Evolutionary conservation across 208 protist species (phyloP).

Genomic region (Acanthamoeba healyi): DNA sequence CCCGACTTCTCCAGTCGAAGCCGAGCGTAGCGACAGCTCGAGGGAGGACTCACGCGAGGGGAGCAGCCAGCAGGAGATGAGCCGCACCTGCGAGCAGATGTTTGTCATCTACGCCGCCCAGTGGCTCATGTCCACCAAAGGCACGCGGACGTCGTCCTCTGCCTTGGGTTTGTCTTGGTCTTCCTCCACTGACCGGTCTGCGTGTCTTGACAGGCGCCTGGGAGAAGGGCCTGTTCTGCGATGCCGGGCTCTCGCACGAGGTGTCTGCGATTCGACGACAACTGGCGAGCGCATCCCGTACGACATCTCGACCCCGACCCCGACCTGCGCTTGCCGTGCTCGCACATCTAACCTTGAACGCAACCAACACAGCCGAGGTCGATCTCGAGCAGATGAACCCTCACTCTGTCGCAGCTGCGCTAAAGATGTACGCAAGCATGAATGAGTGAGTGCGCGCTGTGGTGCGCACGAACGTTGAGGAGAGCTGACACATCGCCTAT

Average conservation of each 20-base stretch:
- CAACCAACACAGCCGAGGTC: background rate
- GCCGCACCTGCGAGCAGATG: background rate
- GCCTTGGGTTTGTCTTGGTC: background rate
- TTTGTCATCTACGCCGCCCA: background rate
- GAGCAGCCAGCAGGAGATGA: background rate
- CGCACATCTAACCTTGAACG: background rate
- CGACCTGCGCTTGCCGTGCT: background rate
- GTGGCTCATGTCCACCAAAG: background rate
- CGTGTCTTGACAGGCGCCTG: background rate
- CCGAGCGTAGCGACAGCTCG: background rate
- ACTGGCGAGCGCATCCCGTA: too few relatives aligned
- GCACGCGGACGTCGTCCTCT: background rate
- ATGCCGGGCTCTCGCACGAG: slow-evolving; percentile 12
- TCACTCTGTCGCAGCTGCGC: background rate
- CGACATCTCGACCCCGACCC: too few relatives aligned
- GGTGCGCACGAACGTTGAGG: background rate
- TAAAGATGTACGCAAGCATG: background rate
- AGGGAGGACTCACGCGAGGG: background rate
- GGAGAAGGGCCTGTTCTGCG: slow-evolving; percentile 2
- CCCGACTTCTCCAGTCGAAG: too few relatives aligned
- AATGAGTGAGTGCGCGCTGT: background rate
- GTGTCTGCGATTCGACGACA: background rate
- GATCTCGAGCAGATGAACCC: background rate
- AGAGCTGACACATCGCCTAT: background rate
- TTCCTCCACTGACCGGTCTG: background rate